Conservation (phyloP, 352 stramenopile species). For the Phytophthora hibernalis region DNA sequence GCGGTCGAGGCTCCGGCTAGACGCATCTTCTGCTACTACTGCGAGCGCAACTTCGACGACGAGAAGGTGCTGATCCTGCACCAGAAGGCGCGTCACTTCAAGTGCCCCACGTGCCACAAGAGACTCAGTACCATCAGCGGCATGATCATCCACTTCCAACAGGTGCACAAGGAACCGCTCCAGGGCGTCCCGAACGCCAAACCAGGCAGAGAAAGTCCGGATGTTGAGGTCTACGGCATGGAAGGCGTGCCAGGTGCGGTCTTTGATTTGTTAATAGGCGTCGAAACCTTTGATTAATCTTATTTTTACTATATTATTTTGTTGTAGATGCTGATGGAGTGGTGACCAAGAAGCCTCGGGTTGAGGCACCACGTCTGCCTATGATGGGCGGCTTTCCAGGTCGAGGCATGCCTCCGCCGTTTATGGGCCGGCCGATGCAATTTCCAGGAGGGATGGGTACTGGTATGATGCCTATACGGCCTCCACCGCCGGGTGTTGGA, state of each 20-base stretch:
- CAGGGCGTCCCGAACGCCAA: constrained; percentile 88
- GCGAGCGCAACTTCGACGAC: constrained; percentile 91
- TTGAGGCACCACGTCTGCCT: constrained; percentile 38
- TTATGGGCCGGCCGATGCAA: constrained; percentile 54
- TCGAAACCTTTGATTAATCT: neutral
- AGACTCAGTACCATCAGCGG: constrained; percentile 91
- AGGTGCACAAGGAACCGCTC: constrained; percentile 91
- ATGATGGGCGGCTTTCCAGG: constrained; percentile 55
- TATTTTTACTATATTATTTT: constrained; percentile 25
- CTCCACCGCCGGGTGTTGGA: constrained; percentile 45
- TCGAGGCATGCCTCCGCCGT: constrained; percentile 56
- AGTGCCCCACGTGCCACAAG: constrained; percentile 92
- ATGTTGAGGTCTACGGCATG: constrained; percentile 92
- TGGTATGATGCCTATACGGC: constrained; percentile 61
- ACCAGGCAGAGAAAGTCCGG: constrained; percentile 74
- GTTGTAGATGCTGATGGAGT: constrained; percentile 24
- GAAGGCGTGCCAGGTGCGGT: constrained; percentile 76
- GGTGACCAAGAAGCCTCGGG: constrained; percentile 53
- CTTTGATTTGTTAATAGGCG: constrained; percentile 3
- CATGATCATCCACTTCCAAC: constrained; percentile 90
- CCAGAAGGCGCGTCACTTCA: constrained; percentile 94
- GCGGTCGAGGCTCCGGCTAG: constrained; percentile 42
- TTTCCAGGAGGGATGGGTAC: constrained; percentile 49
- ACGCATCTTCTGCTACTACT: constrained; percentile 95
- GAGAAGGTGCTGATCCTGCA: constrained; percentile 94